Conservation (phyloP, 2,329 filamentous ascomycete genomes). For the Cercospora sp. region DNA sequence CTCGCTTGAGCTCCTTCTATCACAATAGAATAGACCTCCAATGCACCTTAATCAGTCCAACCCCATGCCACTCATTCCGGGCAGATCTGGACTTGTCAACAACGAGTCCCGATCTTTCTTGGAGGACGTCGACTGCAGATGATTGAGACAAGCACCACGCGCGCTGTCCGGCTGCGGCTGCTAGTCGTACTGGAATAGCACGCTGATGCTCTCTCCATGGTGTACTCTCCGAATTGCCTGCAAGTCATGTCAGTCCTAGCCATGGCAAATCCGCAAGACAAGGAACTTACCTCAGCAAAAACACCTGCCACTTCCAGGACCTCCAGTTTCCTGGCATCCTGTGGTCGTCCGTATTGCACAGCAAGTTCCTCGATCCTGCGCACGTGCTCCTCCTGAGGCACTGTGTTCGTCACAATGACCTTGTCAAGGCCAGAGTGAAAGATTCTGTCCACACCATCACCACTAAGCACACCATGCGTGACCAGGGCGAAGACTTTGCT, state of each 20-base stretch:
- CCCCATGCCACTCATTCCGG: slow-evolving; percentile 1
- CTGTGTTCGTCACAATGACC: slow-evolving; percentile 91
- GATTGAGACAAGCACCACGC: slow-evolving; percentile 8
- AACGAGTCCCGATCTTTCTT: not conserved
- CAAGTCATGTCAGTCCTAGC: slow-evolving; percentile 12
- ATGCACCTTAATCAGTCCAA: not conserved
- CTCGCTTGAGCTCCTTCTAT: not conserved
- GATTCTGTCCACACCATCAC: slow-evolving; percentile 90
- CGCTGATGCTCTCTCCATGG: slow-evolving; percentile 96
- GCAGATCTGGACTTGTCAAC: slow-evolving; percentile 2
- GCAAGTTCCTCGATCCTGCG: slow-evolving; percentile 38
- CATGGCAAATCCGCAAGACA: slow-evolving; percentile 9
- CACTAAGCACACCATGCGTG: slow-evolving; percentile 92
- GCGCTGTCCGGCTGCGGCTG: slow-evolving; percentile 16
- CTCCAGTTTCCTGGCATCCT: slow-evolving; percentile 68
- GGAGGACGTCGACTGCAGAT: slow-evolving; percentile 4
- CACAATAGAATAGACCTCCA: not conserved
- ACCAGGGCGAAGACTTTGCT: slow-evolving; percentile 85
- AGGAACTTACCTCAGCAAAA: slow-evolving; percentile 72
- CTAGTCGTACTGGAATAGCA: slow-evolving; percentile 83
- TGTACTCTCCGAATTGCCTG: slow-evolving; percentile 89
- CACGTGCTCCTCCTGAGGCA: slow-evolving; percentile 82
- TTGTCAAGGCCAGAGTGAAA: slow-evolving; percentile 91
- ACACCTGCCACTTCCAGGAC: slow-evolving; percentile 85
- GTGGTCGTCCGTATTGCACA: slow-evolving; percentile 55